Conservation (phyloP, 2,329 filamentous ascomycete genomes). For the Pestalotiopsis sp. region DNA sequence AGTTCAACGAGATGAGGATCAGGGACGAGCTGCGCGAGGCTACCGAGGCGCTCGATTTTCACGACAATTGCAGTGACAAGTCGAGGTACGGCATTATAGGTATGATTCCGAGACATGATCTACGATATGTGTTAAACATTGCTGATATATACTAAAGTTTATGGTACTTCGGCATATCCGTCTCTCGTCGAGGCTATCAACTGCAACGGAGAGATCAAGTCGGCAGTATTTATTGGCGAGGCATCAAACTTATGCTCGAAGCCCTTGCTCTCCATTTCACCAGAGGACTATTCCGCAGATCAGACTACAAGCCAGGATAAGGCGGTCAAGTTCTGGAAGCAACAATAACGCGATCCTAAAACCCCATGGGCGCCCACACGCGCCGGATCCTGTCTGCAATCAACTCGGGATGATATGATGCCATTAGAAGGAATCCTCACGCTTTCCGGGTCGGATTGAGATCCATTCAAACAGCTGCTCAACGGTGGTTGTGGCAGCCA, state of each 20-base stretch:
- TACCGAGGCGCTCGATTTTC: not conserved
- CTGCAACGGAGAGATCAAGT: slow-evolving; percentile 2
- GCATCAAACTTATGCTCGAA: not conserved
- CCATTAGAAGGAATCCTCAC: not conserved
- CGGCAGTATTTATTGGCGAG: not conserved
- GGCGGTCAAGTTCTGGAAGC: not conserved
- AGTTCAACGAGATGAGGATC: not conserved
- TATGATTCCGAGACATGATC: not conserved
- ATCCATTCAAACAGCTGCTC: not conserved
- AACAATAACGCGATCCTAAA: not conserved
- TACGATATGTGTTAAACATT: too few relatives aligned
- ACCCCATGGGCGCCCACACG: not conserved
- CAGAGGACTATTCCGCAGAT: not conserved
- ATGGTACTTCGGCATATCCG: not conserved
- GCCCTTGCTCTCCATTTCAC: not conserved
- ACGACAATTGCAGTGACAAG: not conserved
- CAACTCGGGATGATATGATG: not conserved
- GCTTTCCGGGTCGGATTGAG: not conserved
- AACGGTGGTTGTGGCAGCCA: not conserved
- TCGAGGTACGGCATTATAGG: slow-evolving; percentile 4
- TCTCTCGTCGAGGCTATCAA: slow-evolving; percentile 1
- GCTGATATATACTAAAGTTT: not conserved
- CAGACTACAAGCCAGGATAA: not conserved
- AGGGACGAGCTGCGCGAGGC: slow-evolving; percentile 6
- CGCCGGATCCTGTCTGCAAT: not conserved